phyloP scores from a whole-genome alignment of 768 basidiomycete species.

The Suillus fuscotomentosus region DNA sequence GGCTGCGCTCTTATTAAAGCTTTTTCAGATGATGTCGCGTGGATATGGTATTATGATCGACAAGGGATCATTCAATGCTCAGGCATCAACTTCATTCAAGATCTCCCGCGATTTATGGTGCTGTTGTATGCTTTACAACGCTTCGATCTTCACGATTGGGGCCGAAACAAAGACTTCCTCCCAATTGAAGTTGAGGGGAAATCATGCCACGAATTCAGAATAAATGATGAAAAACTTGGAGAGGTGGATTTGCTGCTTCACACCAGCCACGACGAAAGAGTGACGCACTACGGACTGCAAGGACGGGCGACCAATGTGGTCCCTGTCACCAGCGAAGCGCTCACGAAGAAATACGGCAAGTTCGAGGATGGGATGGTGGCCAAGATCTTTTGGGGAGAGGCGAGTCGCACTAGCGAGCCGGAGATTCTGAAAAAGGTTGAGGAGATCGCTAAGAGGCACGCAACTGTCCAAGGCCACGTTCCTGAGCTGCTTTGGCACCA shows the following conservation, averaged over 20 bases:
- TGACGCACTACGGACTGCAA: background rate
- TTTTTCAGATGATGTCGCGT: background rate
- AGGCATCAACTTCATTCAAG: background rate
- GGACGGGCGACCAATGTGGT: background rate
- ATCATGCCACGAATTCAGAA: background rate
- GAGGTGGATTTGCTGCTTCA: background rate
- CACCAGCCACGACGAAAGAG: background rate
- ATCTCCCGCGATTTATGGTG: background rate
- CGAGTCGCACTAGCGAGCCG: background rate
- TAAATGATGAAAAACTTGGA: background rate
- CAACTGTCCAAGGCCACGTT: background rate
- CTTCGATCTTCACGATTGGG: background rate
- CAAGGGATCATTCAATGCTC: background rate
- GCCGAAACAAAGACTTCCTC: background rate
- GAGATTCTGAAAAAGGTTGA: background rate
- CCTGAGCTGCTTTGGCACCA: background rate
- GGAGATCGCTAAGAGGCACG: background rate
- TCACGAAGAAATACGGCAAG: background rate
- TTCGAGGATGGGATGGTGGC: background rate
- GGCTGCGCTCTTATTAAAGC: background rate
- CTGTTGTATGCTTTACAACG: background rate
- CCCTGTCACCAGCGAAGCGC: background rate
- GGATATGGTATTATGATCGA: constrained; percentile 3
- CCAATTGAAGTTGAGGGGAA: background rate
- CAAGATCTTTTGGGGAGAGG: background rate